A percentile compares a stretch with the other conserved stretches of the same genome.
Evolutionary conservation across 345 rosid genomes (phyloP).

Genomic region (Rhodamnia rubescens): DNA sequence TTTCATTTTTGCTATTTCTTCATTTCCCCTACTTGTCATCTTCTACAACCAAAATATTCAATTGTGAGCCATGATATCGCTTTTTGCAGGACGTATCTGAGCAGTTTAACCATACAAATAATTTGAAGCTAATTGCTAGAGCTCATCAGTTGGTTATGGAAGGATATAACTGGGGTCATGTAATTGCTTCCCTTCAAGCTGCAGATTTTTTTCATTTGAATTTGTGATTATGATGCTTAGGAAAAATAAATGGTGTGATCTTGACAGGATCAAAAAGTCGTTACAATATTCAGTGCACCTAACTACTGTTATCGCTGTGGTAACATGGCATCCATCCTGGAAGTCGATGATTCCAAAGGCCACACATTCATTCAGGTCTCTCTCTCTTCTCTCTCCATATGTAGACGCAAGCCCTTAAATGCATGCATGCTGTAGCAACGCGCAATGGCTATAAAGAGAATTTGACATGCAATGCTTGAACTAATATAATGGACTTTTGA

Average conservation of each 20-base stretch:
- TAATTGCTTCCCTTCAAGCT: constrained; percentile 6
- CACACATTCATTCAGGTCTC: constrained; percentile 97
- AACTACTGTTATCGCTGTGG: constrained; percentile 98
- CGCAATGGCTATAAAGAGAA: not conserved
- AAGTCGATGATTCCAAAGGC: constrained; percentile 93
- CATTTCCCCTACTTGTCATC: not conserved
- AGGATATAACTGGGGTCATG: constrained; percentile 99
- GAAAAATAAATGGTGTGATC: not conserved
- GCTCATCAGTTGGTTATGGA: constrained; percentile 99
- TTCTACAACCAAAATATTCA: not conserved
- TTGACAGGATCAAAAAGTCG: constrained; percentile 92
- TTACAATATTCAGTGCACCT: constrained; percentile 94
- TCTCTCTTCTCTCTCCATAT: not conserved
- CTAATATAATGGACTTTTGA: not conserved
- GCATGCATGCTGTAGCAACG: not conserved
- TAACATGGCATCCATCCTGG: constrained; percentile 95
- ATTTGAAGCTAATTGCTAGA: constrained; percentile 85
- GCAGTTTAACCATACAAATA: constrained; percentile 90
- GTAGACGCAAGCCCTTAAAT: rapidly evolving
- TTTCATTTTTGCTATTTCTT: not conserved
- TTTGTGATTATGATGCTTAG: not conserved
- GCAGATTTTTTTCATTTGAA: not conserved
- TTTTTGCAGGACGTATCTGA: constrained; percentile 80
- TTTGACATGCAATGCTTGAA: not conserved
- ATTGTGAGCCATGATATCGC: not conserved